Evolutionary conservation across 2,329 filamentous ascomycete genomes (phyloP).

Genomic region (Ceratocystis papillata): DNA sequence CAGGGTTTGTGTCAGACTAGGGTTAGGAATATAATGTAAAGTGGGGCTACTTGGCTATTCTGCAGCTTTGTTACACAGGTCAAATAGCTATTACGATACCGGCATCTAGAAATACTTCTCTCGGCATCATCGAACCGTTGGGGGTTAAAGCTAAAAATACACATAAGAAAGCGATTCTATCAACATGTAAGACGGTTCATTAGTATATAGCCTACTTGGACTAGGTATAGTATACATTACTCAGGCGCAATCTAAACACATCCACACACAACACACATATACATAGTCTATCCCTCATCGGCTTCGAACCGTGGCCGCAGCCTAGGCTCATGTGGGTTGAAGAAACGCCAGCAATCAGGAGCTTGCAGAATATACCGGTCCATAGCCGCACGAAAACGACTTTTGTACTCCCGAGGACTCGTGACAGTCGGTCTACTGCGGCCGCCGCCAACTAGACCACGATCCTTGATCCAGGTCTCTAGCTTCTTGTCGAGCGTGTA

Average conservation of each 20-base stretch:
- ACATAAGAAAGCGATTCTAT: not conserved
- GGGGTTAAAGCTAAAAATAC: too few species aligned
- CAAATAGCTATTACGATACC: not conserved
- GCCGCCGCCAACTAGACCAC: constrained; percentile 65
- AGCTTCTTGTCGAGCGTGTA: constrained; percentile 99
- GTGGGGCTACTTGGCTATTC: not conserved
- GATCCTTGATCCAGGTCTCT: constrained; percentile 99
- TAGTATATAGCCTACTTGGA: too few species aligned
- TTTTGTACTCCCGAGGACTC: constrained; percentile 94
- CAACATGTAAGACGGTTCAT: not conserved
- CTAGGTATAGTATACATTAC: too few species aligned
- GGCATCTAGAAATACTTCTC: too few species aligned
- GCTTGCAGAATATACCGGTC: constrained; percentile 70
- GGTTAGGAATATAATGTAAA: not conserved
- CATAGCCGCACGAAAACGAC: constrained; percentile 92
- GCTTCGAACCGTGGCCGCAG: constrained; percentile 14
- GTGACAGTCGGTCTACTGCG: constrained; percentile 88
- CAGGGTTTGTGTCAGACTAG: not conserved
- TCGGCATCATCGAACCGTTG: too few species aligned
- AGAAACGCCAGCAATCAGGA: constrained; percentile 67
- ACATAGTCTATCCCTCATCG: constrained; percentile 5
- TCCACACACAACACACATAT: too few species aligned
- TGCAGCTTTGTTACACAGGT: not conserved
- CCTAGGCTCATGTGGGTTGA: constrained; percentile 8
- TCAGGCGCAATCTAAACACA: too few species aligned